Evolutionary conservation across 2,329 filamentous ascomycete genomes (phyloP).

Genomic region (Cordyceps cateniannulata): DNA sequence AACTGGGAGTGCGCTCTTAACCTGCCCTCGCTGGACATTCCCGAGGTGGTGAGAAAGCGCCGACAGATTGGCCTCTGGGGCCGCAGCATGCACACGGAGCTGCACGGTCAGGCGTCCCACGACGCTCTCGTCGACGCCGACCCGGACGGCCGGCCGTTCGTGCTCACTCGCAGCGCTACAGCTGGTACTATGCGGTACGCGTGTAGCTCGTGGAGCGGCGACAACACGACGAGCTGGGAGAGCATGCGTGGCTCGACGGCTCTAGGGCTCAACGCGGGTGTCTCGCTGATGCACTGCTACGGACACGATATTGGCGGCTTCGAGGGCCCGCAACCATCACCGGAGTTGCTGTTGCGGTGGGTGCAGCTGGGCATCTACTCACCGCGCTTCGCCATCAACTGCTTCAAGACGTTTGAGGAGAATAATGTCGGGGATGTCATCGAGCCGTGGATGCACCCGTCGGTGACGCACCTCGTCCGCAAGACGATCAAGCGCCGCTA

Average conservation of each 20-base stretch:
- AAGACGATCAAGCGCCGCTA: constrained; percentile 64
- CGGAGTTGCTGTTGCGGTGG: constrained; percentile 67
- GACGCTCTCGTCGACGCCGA: constrained; percentile 55
- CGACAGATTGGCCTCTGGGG: constrained; percentile 62
- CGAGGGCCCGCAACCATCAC: constrained; percentile 64
- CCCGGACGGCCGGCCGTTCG: constrained; percentile 56
- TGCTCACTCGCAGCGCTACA: constrained; percentile 65
- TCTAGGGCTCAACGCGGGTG: constrained; percentile 59
- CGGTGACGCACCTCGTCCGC: constrained; percentile 56
- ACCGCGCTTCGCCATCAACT: constrained; percentile 69
- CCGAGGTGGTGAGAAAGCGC: constrained; percentile 28
- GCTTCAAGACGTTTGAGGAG: constrained; percentile 65
- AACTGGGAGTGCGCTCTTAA: constrained; percentile 57
- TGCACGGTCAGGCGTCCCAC: constrained; percentile 65
- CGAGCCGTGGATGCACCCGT: constrained; percentile 72
- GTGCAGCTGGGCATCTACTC: constrained; percentile 65
- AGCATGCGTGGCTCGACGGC: constrained; percentile 68
- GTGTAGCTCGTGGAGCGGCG: constrained; percentile 67
- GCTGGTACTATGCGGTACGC: constrained; percentile 64
- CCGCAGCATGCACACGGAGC: constrained; percentile 60
- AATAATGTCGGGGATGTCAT: constrained; percentile 66
- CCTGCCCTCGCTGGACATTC: constrained; percentile 27
- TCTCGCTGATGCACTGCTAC: constrained; percentile 63
- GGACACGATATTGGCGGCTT: constrained; percentile 73
- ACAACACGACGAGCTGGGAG: constrained; percentile 69